A percentile compares a stretch with the other conserved stretches of the same genome.
Conservation (phyloP, 176 grass and related monocot genomes). For the Melocanna baccifera region DNA sequence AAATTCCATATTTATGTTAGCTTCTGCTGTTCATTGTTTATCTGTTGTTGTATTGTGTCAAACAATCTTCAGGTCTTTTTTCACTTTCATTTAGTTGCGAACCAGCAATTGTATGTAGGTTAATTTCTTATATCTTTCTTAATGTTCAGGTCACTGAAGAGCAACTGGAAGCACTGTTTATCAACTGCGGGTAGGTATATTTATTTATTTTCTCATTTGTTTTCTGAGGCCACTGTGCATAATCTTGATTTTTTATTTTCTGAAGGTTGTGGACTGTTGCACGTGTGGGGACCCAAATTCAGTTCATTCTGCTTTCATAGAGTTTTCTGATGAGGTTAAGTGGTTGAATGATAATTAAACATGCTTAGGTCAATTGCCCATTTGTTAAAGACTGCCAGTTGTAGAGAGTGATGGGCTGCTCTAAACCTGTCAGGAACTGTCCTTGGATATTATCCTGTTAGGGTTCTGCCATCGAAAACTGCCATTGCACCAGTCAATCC, state of each 20-base stretch:
- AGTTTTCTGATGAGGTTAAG: constrained; percentile 98
- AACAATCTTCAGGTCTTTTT: background rate
- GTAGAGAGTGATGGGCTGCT: constrained; percentile 80
- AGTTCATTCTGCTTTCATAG: constrained; percentile 98
- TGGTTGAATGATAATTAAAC: constrained; percentile 13
- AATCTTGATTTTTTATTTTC: constrained; percentile 18
- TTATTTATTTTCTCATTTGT: constrained; percentile 4
- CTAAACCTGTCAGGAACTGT: constrained; percentile 56
- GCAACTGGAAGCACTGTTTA: constrained; percentile 89
- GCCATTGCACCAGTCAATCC: constrained; percentile 97
- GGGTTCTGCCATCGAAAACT: constrained; percentile 96
- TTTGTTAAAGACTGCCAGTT: constrained; percentile 29
- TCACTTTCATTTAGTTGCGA: background rate
- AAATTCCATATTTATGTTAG: constrained; percentile 19
- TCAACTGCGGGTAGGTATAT: constrained; percentile 79
- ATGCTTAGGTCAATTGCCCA: constrained; percentile 17
- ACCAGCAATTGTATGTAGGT: background rate
- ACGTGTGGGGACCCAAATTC: constrained; percentile 98
- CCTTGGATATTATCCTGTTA: constrained; percentile 95
- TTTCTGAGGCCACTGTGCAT: background rate
- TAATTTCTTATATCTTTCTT: constrained; percentile 23
- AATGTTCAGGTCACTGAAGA: constrained; percentile 88
- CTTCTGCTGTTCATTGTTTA: background rate
- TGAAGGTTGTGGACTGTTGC: constrained; percentile 95
- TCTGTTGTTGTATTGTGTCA: background rate